phyloP scores from a whole-genome alignment of 441 rosid genomes.

The Isatis lusitanica region DNA sequence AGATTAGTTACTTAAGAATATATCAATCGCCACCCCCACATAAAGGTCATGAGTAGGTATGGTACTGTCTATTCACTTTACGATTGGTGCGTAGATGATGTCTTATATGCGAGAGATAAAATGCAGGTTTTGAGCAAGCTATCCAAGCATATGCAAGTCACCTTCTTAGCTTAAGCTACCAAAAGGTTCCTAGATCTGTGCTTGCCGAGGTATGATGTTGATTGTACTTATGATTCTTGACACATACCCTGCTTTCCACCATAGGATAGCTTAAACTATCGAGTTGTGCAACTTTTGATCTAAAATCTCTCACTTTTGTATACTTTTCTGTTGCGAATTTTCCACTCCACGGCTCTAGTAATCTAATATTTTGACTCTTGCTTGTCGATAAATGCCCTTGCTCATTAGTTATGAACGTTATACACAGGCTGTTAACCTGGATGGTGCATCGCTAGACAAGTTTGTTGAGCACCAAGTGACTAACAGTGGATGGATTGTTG shows the following conservation, averaged over 20 bases:
- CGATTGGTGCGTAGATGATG: not conserved
- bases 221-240: not conserved
- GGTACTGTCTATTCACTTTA: not conserved
- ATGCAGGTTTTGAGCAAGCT: constrained; percentile 96
- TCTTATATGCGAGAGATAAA: constrained; percentile 12
- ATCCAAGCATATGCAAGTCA: constrained; percentile 83
- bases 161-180: constrained; percentile 87
- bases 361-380: not conserved
- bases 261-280: not conserved
- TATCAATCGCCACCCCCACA: not conserved
- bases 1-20: not conserved
- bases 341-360: not conserved
- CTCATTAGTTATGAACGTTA: constrained; percentile 16
- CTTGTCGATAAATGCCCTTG: not conserved
- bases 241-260: not conserved
- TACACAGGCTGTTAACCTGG: constrained; percentile 76
- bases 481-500: constrained; percentile 71
- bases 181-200: constrained; percentile 81
- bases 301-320: not conserved
- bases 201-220: constrained; percentile 79
- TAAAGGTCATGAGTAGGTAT: not conserved
- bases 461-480: constrained; percentile 72
- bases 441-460: constrained; percentile 83
- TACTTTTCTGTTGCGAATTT: not conserved
- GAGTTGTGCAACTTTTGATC: not conserved